Base-by-base conservation (phyloP, 495 filamentous ascomycete species). In the Friedmanniomyces simplex region DNA sequence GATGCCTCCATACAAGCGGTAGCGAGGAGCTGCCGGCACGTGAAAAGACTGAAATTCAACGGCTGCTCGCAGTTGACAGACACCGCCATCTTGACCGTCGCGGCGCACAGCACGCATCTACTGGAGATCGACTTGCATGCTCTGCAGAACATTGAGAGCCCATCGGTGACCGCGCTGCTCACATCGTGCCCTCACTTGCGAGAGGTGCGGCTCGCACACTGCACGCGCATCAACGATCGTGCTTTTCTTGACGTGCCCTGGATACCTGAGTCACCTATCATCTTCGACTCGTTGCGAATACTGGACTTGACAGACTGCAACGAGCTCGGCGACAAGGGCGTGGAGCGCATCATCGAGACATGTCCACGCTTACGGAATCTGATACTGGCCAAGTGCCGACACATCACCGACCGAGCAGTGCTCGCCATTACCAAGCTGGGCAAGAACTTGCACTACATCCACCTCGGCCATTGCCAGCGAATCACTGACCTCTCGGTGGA, bases 41-140 rank as follows among this genome's bases (percentile, higher is more conserved):
- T 99, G 59, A 96, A 96, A 71, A 78, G 94, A 86, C 77, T 99
- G 55, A 99, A 99, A 79, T 77, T 99, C 51, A 97, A 97, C 68
- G 84, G 89, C 22, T 95, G 94, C 66, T 63, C 67, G 18, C 83
- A 93, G 66, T 71, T 96, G 18, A 88, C 83, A 16, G 86, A 97
- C 67, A 74, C 73, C 21, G 83, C 91, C 2, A 83, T 97, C 63
- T 67, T 88, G 46, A 85, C 89, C 8, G 91, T 97, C 66, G 94
- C 94, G 32, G 75, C 83, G 26, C 80, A 89, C 68, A 97, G 91
- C 69, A 87, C 83, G 7, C 87, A 95, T 50, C 88, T 99, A 32
- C 79, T 99, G 41, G 94, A 99, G 70, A 96, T 97, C 58, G 94
- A 99, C 67, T 81, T 97, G 28, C 86, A 96, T 63, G 83, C 86